phyloP scores from a whole-genome alignment of 1,284 basidiomycete species.

The Pseudozyma hubeiensis region DNA sequence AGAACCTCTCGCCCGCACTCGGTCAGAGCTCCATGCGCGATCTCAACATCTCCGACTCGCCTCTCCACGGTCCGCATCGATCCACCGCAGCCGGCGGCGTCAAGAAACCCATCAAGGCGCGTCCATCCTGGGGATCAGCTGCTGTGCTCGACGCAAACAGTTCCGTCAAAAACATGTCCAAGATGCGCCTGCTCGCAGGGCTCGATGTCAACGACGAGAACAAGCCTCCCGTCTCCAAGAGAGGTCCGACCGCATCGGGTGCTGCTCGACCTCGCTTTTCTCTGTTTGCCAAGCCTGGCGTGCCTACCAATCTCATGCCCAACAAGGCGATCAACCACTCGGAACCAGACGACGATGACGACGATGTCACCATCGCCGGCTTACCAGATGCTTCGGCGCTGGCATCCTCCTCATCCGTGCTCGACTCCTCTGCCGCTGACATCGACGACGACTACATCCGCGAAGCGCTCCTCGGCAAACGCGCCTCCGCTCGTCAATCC shows the following conservation, averaged over 20 bases:
- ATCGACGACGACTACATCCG: constrained; percentile 52
- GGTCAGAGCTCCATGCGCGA: constrained; percentile 34
- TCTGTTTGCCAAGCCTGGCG: constrained; percentile 48
- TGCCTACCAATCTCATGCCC: constrained; percentile 37
- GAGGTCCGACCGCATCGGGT: constrained; percentile 13
- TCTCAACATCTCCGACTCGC: constrained; percentile 47
- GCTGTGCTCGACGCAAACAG: constrained; percentile 34
- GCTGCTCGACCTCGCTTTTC: constrained; percentile 38
- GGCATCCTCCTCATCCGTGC: constrained; percentile 10
- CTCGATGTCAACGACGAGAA: constrained; percentile 43
- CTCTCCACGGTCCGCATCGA: constrained; percentile 25
- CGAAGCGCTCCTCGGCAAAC: constrained; percentile 43
- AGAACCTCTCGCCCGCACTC: constrained; percentile 35
- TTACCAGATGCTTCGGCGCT: constrained; percentile 21
- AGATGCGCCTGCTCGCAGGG: constrained; percentile 42
- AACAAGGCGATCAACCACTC: constrained; percentile 22
- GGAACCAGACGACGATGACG: constrained; percentile 37
- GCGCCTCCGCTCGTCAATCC: constrained; percentile 28
- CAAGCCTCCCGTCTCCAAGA: constrained; percentile 36
- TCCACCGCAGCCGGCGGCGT: constrained; percentile 11
- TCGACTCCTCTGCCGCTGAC: constrained; percentile 14
- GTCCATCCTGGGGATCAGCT: constrained; percentile 46
- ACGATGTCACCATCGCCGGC: constrained; percentile 32
- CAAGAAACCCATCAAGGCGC: constrained; percentile 36
- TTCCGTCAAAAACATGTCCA: constrained; percentile 35